Conservation (phyloP, 2,329 filamentous ascomycete species). For the Alternaria alternata region DNA sequence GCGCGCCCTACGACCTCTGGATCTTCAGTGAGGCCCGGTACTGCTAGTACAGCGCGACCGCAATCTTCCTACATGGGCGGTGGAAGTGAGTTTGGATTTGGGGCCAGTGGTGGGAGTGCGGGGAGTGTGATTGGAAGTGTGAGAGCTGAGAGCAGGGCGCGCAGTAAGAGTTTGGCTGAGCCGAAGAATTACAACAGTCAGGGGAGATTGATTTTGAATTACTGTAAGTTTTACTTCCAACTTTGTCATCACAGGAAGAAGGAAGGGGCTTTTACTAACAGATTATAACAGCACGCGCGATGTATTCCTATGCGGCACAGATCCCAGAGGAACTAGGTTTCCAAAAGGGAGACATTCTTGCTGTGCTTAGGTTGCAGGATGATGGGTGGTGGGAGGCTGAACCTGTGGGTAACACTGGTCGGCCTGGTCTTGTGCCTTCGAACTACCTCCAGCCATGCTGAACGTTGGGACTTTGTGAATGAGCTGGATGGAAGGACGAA, state of each 20-base stretch:
- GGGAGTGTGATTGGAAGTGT: conserved; percentile 33
- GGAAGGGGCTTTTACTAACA: background rate
- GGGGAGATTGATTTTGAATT: conserved; percentile 87
- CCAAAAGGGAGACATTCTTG: conserved; percentile 87
- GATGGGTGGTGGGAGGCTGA: conserved; percentile 99
- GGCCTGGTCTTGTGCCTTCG: conserved; percentile 69
- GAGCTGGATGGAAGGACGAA: background rate
- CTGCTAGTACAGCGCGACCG: conserved; percentile 43
- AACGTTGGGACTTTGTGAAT: background rate
- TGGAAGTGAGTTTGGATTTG: conserved; percentile 17
- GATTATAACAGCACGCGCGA: conserved; percentile 74
- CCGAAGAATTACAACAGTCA: conserved; percentile 85
- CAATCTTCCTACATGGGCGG: conserved; percentile 56
- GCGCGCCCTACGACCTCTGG: background rate
- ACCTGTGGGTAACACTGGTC: conserved; percentile 70
- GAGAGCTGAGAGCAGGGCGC: conserved; percentile 55
- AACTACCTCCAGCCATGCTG: conserved; percentile 71
- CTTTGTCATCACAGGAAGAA: no score
- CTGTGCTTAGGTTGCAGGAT: conserved; percentile 89
- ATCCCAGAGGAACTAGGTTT: conserved; percentile 96
- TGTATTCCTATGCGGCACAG: conserved; percentile 93
- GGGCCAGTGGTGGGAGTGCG: conserved; percentile 18
- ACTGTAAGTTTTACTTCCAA: conserved; percentile 72
- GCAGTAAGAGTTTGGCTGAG: conserved; percentile 88
- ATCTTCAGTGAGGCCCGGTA: background rate